Conservation (phyloP, 1,284 basidiomycete genomes). For the Boletus hoseneyae region DNA sequence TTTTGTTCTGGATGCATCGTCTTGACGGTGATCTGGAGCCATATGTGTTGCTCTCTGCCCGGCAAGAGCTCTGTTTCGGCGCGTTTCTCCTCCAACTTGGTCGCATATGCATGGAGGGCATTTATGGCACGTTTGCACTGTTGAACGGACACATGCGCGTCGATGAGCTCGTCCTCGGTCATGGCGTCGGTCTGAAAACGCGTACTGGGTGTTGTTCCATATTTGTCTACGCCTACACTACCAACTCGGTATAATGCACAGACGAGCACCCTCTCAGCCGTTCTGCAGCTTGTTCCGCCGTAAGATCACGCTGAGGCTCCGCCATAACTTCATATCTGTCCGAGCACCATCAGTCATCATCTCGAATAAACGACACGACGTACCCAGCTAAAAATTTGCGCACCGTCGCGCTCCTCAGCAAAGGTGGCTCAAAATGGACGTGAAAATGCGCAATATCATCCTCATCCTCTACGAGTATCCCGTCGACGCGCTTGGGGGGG, state of each 20-base stretch:
- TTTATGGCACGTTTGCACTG: conserved; percentile 79
- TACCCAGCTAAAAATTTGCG: conserved; percentile 92
- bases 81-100: conserved; percentile 58
- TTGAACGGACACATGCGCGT: conserved; percentile 61
- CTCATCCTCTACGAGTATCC: conserved; percentile 35
- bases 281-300: conserved; percentile 84
- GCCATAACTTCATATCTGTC: conserved; percentile 87
- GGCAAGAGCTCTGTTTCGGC: conserved; percentile 78
- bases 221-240: conserved; percentile 12
- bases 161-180: conserved; percentile 55
- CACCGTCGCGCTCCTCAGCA: conserved; percentile 79
- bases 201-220: conserved; percentile 24
- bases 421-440: conserved; percentile 86
- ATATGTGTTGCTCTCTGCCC: conserved; percentile 78
- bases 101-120: conserved; percentile 69
- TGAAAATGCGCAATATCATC: conserved; percentile 78
- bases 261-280: conserved; percentile 52
- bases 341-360: conserved; percentile 2
- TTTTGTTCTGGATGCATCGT: conserved; percentile 71
- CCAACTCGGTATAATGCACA: conserved; percentile 47
- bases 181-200: conserved; percentile 27
- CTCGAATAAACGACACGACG: conserved; percentile 26
- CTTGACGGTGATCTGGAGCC: conserved; percentile 85
- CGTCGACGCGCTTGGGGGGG: conserved; percentile 35
- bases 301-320: conserved; percentile 88